Evolutionary conservation across 129 eudicot genomes (phyloP), one percentile per base, ranked within the genome.

Genomic region (Pulicaria dysenterica): DNA sequence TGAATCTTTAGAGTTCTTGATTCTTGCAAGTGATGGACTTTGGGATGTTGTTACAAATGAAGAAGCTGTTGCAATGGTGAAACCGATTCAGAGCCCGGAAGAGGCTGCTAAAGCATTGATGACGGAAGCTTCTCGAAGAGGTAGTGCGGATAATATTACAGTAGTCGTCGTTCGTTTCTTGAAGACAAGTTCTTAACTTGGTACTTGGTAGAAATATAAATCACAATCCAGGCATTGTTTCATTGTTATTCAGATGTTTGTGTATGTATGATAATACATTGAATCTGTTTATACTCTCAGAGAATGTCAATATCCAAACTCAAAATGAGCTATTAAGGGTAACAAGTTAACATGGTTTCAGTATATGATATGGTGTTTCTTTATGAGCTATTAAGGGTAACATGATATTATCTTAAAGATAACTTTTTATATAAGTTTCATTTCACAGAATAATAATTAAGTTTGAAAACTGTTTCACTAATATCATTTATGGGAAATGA

Each of bases 1-100:
- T 65, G 74, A 76, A 24, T 80, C 90, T 47, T 96, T 93, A 2
- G 98, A 93, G 85, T 89, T 93, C 77, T 85, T 93, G 15, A 90
- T 93, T 48, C 92, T 93, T 69, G 98, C 96, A 8, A 93, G 98
- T 24, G 98, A 93, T 66, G 98, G 98, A 41, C 89, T 93, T 58
- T 93, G 98, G 96, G 98, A 93, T 37, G 98, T 93, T 13, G 98
- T 93, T 55, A 83, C 95, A 4, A 93, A 93, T 77, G 98, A 93
- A 78, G 98, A 92, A 72, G 98, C 96, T 40, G 98, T 92, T 46
- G 82, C 78, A 2, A 87, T 92, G 88, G 87, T 85, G 44, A 87
- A 80, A 63, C 87, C 92, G 36, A 87, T 89, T 46, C 67, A 77
- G 71, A 88, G 84, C 62, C 84, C 98, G 2, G 98, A 89, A 75